Percentiles rank a stretch among this genome's conserved stretches.
Conservation (phyloP, 306 rosid species). For the Castanea mollissima region DNA sequence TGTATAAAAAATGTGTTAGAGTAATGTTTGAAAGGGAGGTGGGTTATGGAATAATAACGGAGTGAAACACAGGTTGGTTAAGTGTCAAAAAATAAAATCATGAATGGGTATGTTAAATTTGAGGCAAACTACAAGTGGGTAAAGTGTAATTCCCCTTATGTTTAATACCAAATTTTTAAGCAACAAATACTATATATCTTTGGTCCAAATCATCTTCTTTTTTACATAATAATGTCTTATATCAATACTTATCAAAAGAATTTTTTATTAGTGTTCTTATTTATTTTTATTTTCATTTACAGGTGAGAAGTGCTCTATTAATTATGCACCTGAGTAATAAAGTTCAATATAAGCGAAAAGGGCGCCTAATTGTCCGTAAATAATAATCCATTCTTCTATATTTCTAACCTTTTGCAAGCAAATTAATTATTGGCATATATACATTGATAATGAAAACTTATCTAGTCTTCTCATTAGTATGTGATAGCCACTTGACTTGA, state of each 20-base stretch:
- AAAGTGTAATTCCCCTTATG: neutral
- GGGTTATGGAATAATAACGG: no score
- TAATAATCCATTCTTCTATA: constrained; percentile 29
- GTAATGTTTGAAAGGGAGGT: no score
- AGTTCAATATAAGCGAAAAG: constrained; percentile 90
- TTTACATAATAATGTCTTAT: neutral
- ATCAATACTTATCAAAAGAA: no score
- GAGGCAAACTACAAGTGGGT: no score
- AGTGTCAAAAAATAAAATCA: no score
- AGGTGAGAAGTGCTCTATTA: constrained; percentile 95
- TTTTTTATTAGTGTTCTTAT: neutral
- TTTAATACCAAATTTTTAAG: neutral
- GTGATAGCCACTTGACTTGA: no score
- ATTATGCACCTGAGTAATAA: constrained; percentile 98
- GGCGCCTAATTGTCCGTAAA: constrained; percentile 72
- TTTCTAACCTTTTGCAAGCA: neutral
- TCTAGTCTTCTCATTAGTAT: neutral
- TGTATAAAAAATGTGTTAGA: no score
- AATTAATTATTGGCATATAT: neutral
- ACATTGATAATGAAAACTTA: neutral
- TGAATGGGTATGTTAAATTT: no score
- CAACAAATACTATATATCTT: neutral
- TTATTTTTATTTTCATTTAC: constrained; percentile 27
- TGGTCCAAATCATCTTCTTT: neutral
- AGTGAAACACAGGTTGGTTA: no score